Conservation (phyloP, 2,329 filamentous ascomycete species). For the Pseudogymnoascus sp. region DNA sequence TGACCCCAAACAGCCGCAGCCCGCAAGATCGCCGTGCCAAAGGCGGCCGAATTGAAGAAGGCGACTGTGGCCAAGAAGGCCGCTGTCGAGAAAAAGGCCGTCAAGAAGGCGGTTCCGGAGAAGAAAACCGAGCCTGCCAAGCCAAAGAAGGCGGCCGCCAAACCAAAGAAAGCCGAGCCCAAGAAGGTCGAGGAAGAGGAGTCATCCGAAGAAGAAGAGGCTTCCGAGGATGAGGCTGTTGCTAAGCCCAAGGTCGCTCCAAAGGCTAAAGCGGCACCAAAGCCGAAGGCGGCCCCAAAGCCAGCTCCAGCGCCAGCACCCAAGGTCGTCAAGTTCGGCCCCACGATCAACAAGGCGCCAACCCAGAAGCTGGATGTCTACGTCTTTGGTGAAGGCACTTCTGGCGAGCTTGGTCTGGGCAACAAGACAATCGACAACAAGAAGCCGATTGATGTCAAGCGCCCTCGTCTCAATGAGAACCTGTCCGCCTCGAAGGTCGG, state of each 20-base stretch:
- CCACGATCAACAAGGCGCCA: conserved; percentile 58
- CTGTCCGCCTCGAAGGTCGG: conserved; percentile 52
- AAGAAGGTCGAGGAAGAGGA: conserved; percentile 16
- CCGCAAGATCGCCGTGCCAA: neutral
- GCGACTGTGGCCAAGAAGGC: conserved; percentile 21
- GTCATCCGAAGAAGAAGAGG: conserved; percentile 7
- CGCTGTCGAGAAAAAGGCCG: conserved; percentile 20
- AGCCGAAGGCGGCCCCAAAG: conserved; percentile 22
- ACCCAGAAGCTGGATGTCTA: conserved; percentile 63
- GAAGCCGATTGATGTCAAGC: conserved; percentile 64
- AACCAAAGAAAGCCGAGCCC: conserved; percentile 16
- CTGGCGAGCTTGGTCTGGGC: conserved; percentile 78
- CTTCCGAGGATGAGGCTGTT: neutral
- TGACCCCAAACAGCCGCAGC: neutral
- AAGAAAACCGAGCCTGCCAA: conserved; percentile 23
- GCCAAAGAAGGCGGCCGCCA: conserved; percentile 17
- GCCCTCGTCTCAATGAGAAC: conserved; percentile 62
- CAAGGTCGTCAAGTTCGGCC: conserved; percentile 29
- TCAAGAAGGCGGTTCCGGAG: conserved; percentile 24
- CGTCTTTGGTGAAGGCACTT: conserved; percentile 72
- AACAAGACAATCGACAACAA: conserved; percentile 54
- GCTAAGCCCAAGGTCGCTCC: conserved; percentile 11
- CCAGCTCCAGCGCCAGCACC: conserved; percentile 22
- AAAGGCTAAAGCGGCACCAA: conserved; percentile 14
- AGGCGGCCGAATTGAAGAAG: conserved; percentile 22